Base-by-base conservation (phyloP, 441 rosid species). In the Macaranga tanarius region DNA sequence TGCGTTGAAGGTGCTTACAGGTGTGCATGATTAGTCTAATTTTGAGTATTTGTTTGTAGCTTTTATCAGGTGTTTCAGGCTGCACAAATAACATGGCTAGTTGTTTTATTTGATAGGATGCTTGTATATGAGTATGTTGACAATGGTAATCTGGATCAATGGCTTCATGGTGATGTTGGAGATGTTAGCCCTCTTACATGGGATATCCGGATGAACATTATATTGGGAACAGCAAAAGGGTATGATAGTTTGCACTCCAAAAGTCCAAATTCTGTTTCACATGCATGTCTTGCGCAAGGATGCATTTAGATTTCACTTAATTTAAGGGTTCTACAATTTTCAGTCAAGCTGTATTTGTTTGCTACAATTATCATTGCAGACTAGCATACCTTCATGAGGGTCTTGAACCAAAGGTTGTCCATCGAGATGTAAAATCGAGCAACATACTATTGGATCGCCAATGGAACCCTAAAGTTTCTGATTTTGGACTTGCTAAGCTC, bases 341-440 rank as follows among this genome's bases (percentile, higher is more conserved):
- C 13, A 8, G 13, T 70, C 17, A 55, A 64, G 45, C 38, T 51
- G 19, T 51, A 31, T 47, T 26, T 72, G 61, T 52, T 44, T 75
- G 54, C 72, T 67, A 5, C 48, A 73, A 5, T 57, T 48, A 1
- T 48, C 62, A 4, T 68, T 81, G 77, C 78, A 94, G 99, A 79
- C 84, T 94, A 86, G 99, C 99, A 61, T 94, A 94, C 76, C 94
- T 95, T 77, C 99, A 95, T 52, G 99, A 92, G 80, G 99, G 99
- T 80, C 97, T 95, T 73, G 99, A 94, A 77, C 99, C 99, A 5
- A 94, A 94, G 80, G 99, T 94, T 67, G 97, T 94, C 70, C 99
- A 94, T 72, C 83, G 99, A 45, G 99, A 94, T 79, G 89, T 94
- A 38, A 94, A 94, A 80, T 91, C 97, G 51, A 87, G 92, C 80